These are phyloP conservation scores for Cladophialophora carrionii DNA, from an alignment of 2,329 filamentous ascomycete species.

Conservation along the genomic window DNA sequence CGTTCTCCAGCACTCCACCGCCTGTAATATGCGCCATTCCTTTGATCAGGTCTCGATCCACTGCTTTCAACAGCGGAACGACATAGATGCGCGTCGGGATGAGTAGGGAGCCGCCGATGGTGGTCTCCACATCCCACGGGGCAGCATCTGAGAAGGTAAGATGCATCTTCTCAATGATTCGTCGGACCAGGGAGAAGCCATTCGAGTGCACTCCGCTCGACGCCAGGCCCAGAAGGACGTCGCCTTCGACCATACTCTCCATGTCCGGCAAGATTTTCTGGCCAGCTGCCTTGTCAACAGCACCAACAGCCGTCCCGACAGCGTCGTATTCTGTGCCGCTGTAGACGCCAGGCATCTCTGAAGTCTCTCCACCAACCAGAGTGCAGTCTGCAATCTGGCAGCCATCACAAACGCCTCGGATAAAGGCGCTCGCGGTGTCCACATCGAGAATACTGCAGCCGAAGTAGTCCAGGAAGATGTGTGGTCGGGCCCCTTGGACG, in stretches of 20 bases:
- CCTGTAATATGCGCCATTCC: slow-evolving; percentile 97
- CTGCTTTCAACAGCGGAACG: slow-evolving; percentile 71
- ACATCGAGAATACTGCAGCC: slow-evolving; percentile 87
- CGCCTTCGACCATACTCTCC: slow-evolving; percentile 75
- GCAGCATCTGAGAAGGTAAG: slow-evolving; percentile 71
- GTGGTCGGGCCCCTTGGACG: slow-evolving; percentile 89
- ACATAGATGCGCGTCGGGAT: slow-evolving; percentile 95
- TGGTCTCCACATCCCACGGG: slow-evolving; percentile 68
- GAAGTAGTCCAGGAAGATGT: slow-evolving; percentile 98
- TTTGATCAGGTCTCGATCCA: slow-evolving; percentile 70
- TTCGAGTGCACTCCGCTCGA: slow-evolving; percentile 94
- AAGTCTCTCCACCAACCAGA: slow-evolving; percentile 94
- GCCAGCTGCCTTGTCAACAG: slow-evolving; percentile 62
- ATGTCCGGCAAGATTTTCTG: slow-evolving; percentile 73
- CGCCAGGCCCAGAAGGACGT: slow-evolving; percentile 81
- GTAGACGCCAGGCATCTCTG: slow-evolving; percentile 98
- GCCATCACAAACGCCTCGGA: slow-evolving; percentile 84
- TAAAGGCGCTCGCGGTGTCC: slow-evolving; percentile 77
- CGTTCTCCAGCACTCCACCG: slow-evolving; percentile 88
- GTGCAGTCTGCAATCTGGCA: slow-evolving; percentile 85
- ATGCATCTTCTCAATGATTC: slow-evolving; percentile 75
- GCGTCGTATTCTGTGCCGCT: slow-evolving; percentile 87
- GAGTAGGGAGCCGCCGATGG: slow-evolving; percentile 75
- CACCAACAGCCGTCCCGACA: slow-evolving; percentile 85
- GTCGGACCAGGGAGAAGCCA: slow-evolving; percentile 93